Evolutionary conservation across 768 basidiomycete species (phyloP), one percentile per base, ranked within the genome.

Genomic region (Mycena alexandri): DNA sequence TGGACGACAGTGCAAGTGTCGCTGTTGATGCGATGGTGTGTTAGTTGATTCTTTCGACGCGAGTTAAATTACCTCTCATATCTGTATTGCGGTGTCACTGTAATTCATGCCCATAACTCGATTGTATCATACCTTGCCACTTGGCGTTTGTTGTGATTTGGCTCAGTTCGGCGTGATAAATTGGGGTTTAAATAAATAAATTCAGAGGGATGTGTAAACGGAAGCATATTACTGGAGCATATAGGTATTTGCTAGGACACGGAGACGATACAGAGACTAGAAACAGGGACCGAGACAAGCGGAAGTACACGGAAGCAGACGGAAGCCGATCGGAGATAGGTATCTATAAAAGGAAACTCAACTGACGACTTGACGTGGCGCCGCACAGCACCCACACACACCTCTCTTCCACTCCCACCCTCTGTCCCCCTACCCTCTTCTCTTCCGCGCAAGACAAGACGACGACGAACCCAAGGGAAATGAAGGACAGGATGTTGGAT

Each of bases 1-100:
- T 86, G 21, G 83, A 83, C 21, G 73, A 74, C 29, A 73, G 54
- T 71, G 53, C 55, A 9, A 43, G 19, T 21, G 16, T 24, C 33
- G 55, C 24, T 33, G 29, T 36, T 34, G 65, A 63, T 41, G 33
- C 21, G 47, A 22, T 11, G 36, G 25, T 48, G 53, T 33, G 33
- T 41, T 61, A 63, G 63, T 38, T n/a, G 33, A 55, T 13, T 36
- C 51, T 44, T 51, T 56, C 24, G n/a, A 53, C 21, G 33, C 41
- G 36, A 19, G 17, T 8, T 58, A 43, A 24, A 65, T 29, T 53
- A 44, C 48, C 47, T 50, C 50, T 58, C 34, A 59, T 52, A 33
- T 43, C 24, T 59, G 64, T 59, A 59, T 65, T 33, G 50, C 51
- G 19, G 36, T 59, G 48, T 51, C 38, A 51, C 42, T 42, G 48